These are phyloP conservation scores for Oropetium thomaeum DNA, from an alignment of 176 grass and related monocot genomes.

Conservation along the genomic window DNA sequence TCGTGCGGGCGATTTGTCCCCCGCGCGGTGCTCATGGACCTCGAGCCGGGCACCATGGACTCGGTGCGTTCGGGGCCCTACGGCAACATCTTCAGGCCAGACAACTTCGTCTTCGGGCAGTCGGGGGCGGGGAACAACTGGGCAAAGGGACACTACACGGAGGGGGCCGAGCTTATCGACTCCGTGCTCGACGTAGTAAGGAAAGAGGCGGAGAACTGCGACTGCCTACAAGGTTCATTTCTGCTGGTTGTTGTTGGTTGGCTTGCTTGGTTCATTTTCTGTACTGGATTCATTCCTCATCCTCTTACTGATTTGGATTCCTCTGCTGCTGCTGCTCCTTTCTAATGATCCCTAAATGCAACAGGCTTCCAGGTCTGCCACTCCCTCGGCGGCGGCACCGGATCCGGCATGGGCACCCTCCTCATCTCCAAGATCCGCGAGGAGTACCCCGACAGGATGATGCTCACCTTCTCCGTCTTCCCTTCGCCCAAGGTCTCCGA, in stretches of 20 bases:
- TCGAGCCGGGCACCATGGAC: slow-evolving; percentile 74
- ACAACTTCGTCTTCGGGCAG: slow-evolving; percentile 86
- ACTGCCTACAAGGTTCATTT: slow-evolving; percentile 59
- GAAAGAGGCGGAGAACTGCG: slow-evolving; percentile 73
- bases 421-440: slow-evolving; percentile 78
- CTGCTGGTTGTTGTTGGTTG: too few species aligned
- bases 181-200: slow-evolving; percentile 67
- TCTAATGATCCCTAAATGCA: too few species aligned
- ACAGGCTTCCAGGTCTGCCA: slow-evolving; percentile 69
- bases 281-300: too few species aligned
- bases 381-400: slow-evolving; percentile 53
- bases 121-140: slow-evolving; percentile 80
- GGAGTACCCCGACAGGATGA: slow-evolving; percentile 79
- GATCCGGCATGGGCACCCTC: slow-evolving; percentile 47
- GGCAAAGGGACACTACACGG: slow-evolving; percentile 79
- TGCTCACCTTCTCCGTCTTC: slow-evolving; percentile 75
- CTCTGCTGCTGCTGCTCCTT: too few species aligned
- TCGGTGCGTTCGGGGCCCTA: slow-evolving; percentile 47
- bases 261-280: too few species aligned
- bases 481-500: slow-evolving; percentile 75
- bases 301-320: not conserved
- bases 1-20: slow-evolving; percentile 75
- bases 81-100: slow-evolving; percentile 43
- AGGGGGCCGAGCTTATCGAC: slow-evolving; percentile 79
- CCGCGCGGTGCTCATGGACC: slow-evolving; percentile 63